Conservation (phyloP, 139 green algal genomes). For the Micromonas commoda region DNA sequence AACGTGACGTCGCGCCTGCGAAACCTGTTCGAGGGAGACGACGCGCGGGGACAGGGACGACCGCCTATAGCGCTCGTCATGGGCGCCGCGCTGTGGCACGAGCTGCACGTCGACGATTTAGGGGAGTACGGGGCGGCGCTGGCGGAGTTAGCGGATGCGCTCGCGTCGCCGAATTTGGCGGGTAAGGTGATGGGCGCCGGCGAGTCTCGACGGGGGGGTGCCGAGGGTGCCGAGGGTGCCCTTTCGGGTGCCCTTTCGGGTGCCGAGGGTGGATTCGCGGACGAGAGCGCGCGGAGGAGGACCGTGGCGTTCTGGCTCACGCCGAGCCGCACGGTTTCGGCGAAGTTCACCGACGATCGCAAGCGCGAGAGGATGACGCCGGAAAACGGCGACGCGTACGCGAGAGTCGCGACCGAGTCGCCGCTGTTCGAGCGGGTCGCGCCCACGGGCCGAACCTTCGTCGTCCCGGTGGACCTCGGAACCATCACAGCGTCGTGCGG, state of each 20-base stretch:
- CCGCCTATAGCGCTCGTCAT: background rate
- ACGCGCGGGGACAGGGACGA: background rate
- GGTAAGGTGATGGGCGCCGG: too few species aligned
- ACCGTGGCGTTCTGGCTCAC: background rate
- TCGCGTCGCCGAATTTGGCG: too few species aligned
- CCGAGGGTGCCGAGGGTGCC: too few species aligned
- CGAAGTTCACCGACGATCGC: background rate
- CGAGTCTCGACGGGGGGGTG: too few species aligned
- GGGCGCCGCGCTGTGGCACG: background rate
- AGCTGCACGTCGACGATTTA: background rate
- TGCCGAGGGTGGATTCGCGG: too few species aligned
- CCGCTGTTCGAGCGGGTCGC: too few species aligned
- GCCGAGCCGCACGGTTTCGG: background rate
- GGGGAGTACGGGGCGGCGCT: background rate
- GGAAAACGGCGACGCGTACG: background rate
- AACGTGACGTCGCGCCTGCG: background rate
- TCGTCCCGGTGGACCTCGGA: background rate
- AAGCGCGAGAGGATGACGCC: background rate
- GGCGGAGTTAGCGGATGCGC: background rate
- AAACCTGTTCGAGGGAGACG: background rate
- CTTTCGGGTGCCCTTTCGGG: too few species aligned
- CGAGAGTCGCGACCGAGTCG: background rate
- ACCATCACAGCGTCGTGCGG: background rate
- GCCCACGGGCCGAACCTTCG: too few species aligned
- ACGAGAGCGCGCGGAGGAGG: background rate